Percentiles rank a stretch among this genome's conserved stretches.
Evolutionary conservation across 2,329 filamentous ascomycete species (phyloP).

Genomic region (Trichoderma oligosporum): DNA sequence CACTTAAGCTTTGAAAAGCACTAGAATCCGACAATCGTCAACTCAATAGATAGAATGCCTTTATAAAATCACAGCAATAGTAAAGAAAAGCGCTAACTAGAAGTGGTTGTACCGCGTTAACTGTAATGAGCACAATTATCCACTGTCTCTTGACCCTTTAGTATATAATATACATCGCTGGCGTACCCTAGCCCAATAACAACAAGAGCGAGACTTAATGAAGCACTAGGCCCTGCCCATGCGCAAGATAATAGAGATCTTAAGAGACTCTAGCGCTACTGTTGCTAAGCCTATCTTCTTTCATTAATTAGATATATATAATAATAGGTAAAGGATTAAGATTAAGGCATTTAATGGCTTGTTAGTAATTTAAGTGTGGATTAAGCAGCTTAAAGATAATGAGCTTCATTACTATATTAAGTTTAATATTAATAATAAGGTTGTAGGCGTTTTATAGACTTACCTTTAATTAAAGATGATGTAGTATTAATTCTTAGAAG

Average conservation of each 20-base stretch:
- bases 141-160: neutral
- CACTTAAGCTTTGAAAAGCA: neutral
- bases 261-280: neutral
- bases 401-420: neutral
- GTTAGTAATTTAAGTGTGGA: neutral
- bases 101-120: neutral
- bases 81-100: neutral
- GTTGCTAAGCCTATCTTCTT: neutral
- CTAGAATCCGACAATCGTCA: neutral
- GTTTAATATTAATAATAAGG: neutral
- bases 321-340: neutral
- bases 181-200: neutral
- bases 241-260: neutral
- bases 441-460: neutral
- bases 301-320: neutral
- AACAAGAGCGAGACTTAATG: neutral
- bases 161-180: neutral
- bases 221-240: neutral
- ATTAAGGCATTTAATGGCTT: neutral
- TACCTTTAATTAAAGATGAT: neutral
- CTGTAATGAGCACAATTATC: neutral
- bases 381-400: neutral
- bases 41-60: neutral
- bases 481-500: neutral
- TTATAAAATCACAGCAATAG: neutral